Percentiles rank a stretch among this genome's conserved stretches.
These are phyloP conservation scores for Tetrastigma voinierianum DNA, from an alignment of 164 flowering plant genomes.

Conservation along the genomic window DNA sequence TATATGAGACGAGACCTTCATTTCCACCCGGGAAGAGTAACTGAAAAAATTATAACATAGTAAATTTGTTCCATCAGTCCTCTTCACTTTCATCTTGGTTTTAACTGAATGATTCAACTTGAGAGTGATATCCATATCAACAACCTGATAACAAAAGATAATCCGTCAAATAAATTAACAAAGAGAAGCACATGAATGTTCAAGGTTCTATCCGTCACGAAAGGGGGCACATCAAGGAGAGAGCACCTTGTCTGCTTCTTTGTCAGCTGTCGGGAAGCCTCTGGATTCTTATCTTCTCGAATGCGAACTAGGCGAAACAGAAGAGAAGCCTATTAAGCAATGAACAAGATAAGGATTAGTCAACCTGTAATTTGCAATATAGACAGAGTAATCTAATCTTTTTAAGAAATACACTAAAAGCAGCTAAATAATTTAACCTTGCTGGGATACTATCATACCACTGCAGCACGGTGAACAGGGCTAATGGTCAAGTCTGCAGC, in stretches of 20 bases:
- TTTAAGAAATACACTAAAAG: background rate
- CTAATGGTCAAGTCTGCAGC: slow-evolving; percentile 97
- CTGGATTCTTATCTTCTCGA: slow-evolving; percentile 90
- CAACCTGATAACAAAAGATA: slow-evolving; percentile 47
- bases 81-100: slow-evolving; percentile 62
- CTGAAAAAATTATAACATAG: background rate
- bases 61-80: slow-evolving; percentile 32
- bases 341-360: no score
- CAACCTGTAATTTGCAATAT: no score
- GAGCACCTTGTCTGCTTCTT: no score
- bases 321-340: slow-evolving; percentile 68
- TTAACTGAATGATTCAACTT: slow-evolving; percentile 50
- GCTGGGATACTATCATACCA: slow-evolving; percentile 68
- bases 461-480: slow-evolving; percentile 87
- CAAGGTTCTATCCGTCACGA: background rate
- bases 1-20: background rate
- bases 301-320: slow-evolving; percentile 84
- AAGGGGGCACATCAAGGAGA: background rate
- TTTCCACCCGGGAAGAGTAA: background rate
- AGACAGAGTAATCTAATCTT: no score
- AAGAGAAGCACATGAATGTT: background rate
- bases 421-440: slow-evolving; percentile 49
- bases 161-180: background rate
- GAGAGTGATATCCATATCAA: slow-evolving; percentile 80
- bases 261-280: no score